Conservation (phyloP, 768 basidiomycete species). For the Rhizopogon sp. region DNA sequence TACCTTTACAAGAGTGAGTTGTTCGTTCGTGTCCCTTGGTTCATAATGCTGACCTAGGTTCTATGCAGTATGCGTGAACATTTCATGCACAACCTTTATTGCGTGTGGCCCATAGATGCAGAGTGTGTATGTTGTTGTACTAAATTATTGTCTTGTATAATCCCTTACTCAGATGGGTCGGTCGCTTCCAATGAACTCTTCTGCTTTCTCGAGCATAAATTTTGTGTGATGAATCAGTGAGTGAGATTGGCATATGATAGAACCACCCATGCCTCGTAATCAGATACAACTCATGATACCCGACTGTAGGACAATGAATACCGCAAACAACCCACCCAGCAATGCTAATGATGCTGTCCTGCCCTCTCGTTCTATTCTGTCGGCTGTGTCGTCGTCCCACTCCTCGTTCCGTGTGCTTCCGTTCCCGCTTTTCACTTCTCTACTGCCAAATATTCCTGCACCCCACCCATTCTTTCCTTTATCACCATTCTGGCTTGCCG, state of each 20-base stretch:
- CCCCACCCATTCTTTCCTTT: not conserved
- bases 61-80: constrained; percentile 6
- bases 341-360: not conserved
- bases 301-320: not conserved
- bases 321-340: not conserved
- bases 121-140: not conserved
- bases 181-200: too few species aligned
- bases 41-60: not conserved
- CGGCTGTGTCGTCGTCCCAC: not conserved
- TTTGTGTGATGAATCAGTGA: not conserved
- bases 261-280: not conserved
- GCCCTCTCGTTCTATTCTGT: not conserved
- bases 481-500: not conserved
- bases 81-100: not conserved
- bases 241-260: not conserved
- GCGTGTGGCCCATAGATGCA: not conserved
- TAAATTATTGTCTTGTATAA: not conserved
- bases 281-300: not conserved
- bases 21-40: not conserved
- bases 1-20: constrained; percentile 84
- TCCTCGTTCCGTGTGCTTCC: not conserved
- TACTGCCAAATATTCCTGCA: not conserved
- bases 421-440: not conserved
- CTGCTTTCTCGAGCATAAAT: not conserved
- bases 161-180: not conserved